Percentiles rank a stretch among this genome's conserved stretches.
These are phyloP conservation scores for Russula griseocarnosa DNA, from an alignment of 768 basidiomycete genomes.

Conservation along the genomic window DNA sequence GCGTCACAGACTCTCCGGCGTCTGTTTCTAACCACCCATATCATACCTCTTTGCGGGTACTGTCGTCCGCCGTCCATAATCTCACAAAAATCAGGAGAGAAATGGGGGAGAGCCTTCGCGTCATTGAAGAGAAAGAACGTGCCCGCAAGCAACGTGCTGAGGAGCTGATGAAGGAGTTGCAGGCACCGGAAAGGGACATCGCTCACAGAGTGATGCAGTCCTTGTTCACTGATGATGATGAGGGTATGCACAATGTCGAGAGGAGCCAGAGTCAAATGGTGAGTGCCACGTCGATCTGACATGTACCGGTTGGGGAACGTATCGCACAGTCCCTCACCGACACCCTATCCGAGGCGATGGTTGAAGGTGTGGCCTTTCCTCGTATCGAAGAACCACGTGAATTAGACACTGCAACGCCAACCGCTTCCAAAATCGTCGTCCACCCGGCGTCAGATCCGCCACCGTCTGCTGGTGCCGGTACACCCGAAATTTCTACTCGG, in stretches of 20 bases:
- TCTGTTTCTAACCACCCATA: slow-evolving; percentile 53
- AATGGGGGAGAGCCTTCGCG: slow-evolving; percentile 54
- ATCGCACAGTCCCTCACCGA: slow-evolving; percentile 42
- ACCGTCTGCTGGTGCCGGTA: background rate
- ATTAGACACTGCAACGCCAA: slow-evolving; percentile 18
- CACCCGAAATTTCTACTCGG: background rate
- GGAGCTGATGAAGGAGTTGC: slow-evolving; percentile 53
- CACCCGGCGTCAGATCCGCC: slow-evolving; percentile 13
- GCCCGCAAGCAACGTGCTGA: slow-evolving; percentile 51
- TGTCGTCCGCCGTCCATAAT: slow-evolving; percentile 64
- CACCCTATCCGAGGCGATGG: slow-evolving; percentile 45
- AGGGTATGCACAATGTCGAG: slow-evolving; percentile 45
- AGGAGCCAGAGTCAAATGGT: slow-evolving; percentile 60
- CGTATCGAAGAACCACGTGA: slow-evolving; percentile 33
- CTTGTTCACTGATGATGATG: slow-evolving; percentile 51
- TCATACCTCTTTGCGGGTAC: slow-evolving; percentile 59
- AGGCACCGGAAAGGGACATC: slow-evolving; percentile 58
- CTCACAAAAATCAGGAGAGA: slow-evolving; percentile 55
- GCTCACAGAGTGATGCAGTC: slow-evolving; percentile 64
- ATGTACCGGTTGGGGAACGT: background rate
- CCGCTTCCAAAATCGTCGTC: slow-evolving; percentile 20
- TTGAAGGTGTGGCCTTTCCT: slow-evolving; percentile 46
- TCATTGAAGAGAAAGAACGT: slow-evolving; percentile 57
- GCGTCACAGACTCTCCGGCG: slow-evolving; percentile 44
- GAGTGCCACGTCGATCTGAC: slow-evolving; percentile 29